phyloP scores from a whole-genome alignment of 345 rosid genomes.

The Excoecaria cochinchinensis region DNA sequence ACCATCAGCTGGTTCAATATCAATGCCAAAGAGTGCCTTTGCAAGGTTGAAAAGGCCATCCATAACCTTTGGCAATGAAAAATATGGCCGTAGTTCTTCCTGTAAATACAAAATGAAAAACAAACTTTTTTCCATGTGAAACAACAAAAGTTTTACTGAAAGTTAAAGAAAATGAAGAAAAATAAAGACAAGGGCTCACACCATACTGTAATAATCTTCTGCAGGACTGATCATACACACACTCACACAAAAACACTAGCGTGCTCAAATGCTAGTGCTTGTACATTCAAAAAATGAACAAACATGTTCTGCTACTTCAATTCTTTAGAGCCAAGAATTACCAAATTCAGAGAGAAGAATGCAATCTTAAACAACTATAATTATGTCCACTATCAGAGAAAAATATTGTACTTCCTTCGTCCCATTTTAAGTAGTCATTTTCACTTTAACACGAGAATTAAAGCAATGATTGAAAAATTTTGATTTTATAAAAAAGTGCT shows the following conservation, averaged over 20 bases:
- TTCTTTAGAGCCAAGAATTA: neutral
- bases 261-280: neutral
- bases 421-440: too few relatives aligned
- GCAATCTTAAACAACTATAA: neutral
- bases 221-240: neutral
- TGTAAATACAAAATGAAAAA: slow-evolving; percentile 27
- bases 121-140: slow-evolving; percentile 3
- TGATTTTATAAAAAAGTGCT: too few relatives aligned
- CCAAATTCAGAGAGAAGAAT: neutral
- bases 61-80: slow-evolving; percentile 86
- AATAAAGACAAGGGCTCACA: neutral
- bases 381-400: neutral
- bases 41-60: slow-evolving; percentile 81
- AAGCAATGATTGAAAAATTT: too few relatives aligned
- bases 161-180: slow-evolving; percentile 4
- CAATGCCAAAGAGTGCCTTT: slow-evolving; percentile 66
- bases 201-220: neutral
- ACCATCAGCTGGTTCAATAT: slow-evolving; percentile 84
- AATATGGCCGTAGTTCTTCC: slow-evolving; percentile 90
- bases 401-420: neutral
- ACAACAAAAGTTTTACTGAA: neutral
- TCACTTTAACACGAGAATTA: too few relatives aligned
- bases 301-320: neutral
- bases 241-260: neutral
- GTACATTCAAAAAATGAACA: neutral